These are phyloP conservation scores for Cercospora janseana DNA, from an alignment of 2,329 filamentous ascomycete species.

Conservation along the genomic window DNA sequence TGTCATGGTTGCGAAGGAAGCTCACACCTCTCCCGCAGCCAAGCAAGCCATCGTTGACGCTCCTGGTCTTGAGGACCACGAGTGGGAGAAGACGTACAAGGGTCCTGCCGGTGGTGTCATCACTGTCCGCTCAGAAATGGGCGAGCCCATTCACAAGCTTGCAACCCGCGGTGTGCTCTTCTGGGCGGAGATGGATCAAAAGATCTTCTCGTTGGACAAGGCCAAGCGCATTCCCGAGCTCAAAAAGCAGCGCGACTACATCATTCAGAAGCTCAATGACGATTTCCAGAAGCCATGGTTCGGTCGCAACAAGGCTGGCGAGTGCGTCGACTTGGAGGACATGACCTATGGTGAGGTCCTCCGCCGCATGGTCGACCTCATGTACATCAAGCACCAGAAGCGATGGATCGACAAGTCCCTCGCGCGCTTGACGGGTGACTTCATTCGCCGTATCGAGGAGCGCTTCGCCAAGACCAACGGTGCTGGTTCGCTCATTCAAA, in stretches of 20 bases:
- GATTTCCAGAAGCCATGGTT: conserved; percentile 99
- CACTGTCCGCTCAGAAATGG: conserved; percentile 97
- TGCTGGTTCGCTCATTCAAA: conserved; percentile 81
- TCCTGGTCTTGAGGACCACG: conserved; percentile 72
- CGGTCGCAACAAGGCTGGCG: conserved; percentile 74
- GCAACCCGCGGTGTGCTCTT: conserved; percentile 93
- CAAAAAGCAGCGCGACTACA: conserved; percentile 83
- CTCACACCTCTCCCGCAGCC: conserved; percentile 79
- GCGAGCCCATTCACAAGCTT: conserved; percentile 97
- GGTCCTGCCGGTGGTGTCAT: conserved; percentile 88
- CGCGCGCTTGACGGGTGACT: conserved; percentile 81
- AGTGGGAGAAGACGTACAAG: conserved; percentile 95
- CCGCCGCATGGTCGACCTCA: conserved; percentile 80
- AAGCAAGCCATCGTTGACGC: conserved; percentile 90
- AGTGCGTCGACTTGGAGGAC: conserved; percentile 84
- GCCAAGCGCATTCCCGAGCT: conserved; percentile 86
- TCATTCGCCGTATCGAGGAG: conserved; percentile 94
- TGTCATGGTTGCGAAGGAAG: conserved; percentile 93
- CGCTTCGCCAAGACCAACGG: conserved; percentile 76
- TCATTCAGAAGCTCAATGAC: conserved; percentile 92
- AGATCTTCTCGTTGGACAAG: conserved; percentile 95
- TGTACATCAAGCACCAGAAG: conserved; percentile 86
- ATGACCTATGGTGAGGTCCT: conserved; percentile 94
- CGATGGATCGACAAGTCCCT: conserved; percentile 90
- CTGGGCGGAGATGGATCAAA: conserved; percentile 98